Evolutionary conservation across 495 filamentous ascomycete species (phyloP), one percentile per base, ranked within the genome.

Genomic region (Aspergillus saccharolyticus): DNA sequence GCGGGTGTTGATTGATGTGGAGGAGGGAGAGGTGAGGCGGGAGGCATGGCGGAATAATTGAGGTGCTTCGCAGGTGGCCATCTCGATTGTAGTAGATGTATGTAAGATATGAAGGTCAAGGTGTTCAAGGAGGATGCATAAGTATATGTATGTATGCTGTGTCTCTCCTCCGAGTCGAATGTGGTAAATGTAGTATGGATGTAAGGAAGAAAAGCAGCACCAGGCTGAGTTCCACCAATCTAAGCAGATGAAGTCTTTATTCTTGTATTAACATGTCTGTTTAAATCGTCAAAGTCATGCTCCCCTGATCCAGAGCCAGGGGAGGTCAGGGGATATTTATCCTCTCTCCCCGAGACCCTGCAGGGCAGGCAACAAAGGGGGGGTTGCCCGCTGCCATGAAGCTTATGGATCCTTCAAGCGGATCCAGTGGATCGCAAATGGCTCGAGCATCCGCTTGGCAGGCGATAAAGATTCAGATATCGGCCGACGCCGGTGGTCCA

Each of bases 1-100:
- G 25, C 63, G 63, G 28, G 52, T 30, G 58, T 66, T 66, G 22
- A 50, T 47, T 42, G 63, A 61, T 0, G 63, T 60, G 3, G 63
- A 58, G 30, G 63, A 47, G 39, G 60, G 60, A 42, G 52, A 28
- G 56, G 63, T 66, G 22, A 50, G 51, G 46, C 54, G 59, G 22
- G 63, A 44, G 30, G 63, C 53, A 44, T 56, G 51, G 14, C 60
- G 56, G 46, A 58, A 45, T 47, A 54, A 9, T 9, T 42, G 44
- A 22, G 59, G 51, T 8, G 46, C 50, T 22, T 50, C 39, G 42
- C 42, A 43, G n/a, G 25, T 43, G 42, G 33, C 14, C 17, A 54
- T 58, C 10, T 19, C 21, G 16, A 8, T 28, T 30, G 22, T 44
- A 28, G 25, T 28, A 28, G 3, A 28, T 49, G 14, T 6, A 43